Base-by-base conservation (phyloP, 106 monocot genomes). In the Dendrobium chrysotoxum region DNA sequence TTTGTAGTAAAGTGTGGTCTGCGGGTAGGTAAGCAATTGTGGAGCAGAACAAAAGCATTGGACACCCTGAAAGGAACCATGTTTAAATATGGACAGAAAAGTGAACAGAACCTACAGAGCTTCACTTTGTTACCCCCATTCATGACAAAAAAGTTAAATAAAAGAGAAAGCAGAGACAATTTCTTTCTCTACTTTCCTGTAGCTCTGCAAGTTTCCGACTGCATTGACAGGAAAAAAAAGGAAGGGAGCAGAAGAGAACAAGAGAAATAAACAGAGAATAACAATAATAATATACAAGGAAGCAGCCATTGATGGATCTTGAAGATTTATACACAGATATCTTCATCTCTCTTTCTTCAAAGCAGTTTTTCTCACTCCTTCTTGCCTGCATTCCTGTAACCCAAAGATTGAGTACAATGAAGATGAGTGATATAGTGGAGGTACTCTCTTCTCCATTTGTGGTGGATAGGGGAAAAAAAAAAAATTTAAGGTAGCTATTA, bases 161-260 rank as follows among this genome's bases (percentile, higher is more conserved):
- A 44, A 44, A 44, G 44, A 44, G 28, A 65, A 74, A 73, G 23
- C 21, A 41, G 66, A 30, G 50, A 10, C 46, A 64, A 83, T 83
- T 85, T 44, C 44, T 44, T 35, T 9, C 44, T 44, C 44, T 44
- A 9, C 44, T 44, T 44, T 9, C 9, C 44, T 44, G 6, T 44
- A 44, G 44, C 44, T 44, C 44, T 44, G 44, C 9, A 7, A 7
- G 44, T 44, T 44, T 88, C 83, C 82, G 71, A 85, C 75, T 82
- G 78, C 86, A 88, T 82, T 88, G 79, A 87, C 87, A 72, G 65
- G 77, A n/a, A 53, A 77, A 79, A 28, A n/a, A 67, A n/a, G 28
- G 67, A 28, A 67, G 67, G 28, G 44, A 44, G 9, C 44, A 67
- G 25, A 67, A 67, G 26, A 7, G 53, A 79, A 28, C 30, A 18